Evolutionary conservation across 352 stramenopile genomes (phyloP).

Genomic region (Globisporangium lucens): DNA sequence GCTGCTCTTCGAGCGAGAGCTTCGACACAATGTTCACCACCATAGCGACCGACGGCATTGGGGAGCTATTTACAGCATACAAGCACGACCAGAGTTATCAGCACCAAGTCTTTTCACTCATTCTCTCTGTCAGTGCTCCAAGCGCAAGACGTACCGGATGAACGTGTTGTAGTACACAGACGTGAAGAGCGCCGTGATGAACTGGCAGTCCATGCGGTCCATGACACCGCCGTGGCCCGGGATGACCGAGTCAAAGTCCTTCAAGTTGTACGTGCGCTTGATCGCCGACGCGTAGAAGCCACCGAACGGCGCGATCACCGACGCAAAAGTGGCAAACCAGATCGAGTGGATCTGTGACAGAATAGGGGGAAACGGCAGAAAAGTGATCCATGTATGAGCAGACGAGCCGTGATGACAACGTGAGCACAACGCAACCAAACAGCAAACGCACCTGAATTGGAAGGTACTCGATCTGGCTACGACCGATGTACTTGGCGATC

Average conservation of each 20-base stretch:
- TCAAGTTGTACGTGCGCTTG: conserved; percentile 98
- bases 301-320: conserved; percentile 98
- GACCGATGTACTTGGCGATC: conserved; percentile 77
- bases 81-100: neutral
- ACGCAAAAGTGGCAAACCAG: conserved; percentile 96
- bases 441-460: conserved; percentile 67
- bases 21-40: conserved; percentile 76
- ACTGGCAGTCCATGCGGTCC: conserved; percentile 97
- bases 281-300: conserved; percentile 99
- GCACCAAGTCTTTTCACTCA: neutral
- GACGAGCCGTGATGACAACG: neutral
- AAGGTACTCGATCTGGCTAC: conserved; percentile 76
- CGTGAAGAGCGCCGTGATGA: conserved; percentile 94
- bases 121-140: neutral
- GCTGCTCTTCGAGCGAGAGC: conserved; percentile 64
- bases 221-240: conserved; percentile 97
- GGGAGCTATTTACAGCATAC: conserved; percentile 32
- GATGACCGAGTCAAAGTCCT: conserved; percentile 99
- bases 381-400: neutral
- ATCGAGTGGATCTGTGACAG: conserved; percentile 92
- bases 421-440: neutral
- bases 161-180: conserved; percentile 98
- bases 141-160: conserved; percentile 66
- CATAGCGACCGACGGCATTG: conserved; percentile 54
- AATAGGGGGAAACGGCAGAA: conserved; percentile 12